phyloP scores from a whole-genome alignment of 2,329 filamentous ascomycete species.

The Arthrobotrys sinensis region DNA sequence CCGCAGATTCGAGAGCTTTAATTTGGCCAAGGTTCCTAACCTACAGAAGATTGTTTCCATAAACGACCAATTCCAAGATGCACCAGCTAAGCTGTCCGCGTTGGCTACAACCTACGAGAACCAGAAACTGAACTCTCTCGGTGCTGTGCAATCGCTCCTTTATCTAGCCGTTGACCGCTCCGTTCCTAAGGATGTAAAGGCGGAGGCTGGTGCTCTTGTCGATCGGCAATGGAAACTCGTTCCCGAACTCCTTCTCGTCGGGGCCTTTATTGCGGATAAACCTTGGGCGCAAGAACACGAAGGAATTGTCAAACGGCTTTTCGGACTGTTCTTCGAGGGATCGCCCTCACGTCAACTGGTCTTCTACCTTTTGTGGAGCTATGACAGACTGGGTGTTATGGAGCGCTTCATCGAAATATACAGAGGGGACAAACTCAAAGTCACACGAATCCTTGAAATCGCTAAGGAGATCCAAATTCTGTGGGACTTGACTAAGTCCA shows the following conservation, averaged over 20 bases:
- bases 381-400: conserved; percentile 89
- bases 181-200: conserved; percentile 62
- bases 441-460: conserved; percentile 65
- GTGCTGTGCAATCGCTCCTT: conserved; percentile 80
- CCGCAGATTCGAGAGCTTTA: conserved; percentile 80
- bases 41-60: conserved; percentile 81
- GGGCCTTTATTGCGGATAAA: conserved; percentile 70
- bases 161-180: conserved; percentile 71
- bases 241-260: conserved; percentile 70
- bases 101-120: conserved; percentile 79
- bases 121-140: conserved; percentile 89
- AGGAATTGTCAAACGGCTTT: conserved; percentile 69
- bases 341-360: conserved; percentile 70
- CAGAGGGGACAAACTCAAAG: conserved; percentile 62
- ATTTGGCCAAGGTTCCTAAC: conserved; percentile 86
- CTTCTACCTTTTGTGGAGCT: conserved; percentile 90
- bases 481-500: conserved; percentile 63
- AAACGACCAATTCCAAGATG: conserved; percentile 75
- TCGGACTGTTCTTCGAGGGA: conserved; percentile 65
- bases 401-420: conserved; percentile 79
- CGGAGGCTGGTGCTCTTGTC: conserved; percentile 64
- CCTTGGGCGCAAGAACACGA: conserved; percentile 71
- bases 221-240: conserved; percentile 65
- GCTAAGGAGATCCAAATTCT: conserved; percentile 64
- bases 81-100: conserved; percentile 74